Evolutionary conservation across 23 red algal genomes (phyloP).

Genomic region (Gracilaria caudata): DNA sequence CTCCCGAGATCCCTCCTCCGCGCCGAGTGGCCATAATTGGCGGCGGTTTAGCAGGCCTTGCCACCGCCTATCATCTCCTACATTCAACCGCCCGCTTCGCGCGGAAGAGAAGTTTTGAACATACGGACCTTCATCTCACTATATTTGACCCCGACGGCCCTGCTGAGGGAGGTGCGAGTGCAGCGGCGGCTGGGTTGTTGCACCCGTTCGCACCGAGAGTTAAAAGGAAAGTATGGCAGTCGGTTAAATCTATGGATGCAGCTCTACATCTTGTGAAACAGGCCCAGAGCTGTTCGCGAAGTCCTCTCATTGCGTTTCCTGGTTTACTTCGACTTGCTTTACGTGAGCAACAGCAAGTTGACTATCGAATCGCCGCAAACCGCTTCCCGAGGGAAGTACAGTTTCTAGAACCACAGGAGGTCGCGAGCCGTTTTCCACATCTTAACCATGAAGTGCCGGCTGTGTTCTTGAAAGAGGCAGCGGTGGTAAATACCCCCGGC

Average conservation of each 20-base stretch:
- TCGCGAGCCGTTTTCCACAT: slow-evolving; percentile 30
- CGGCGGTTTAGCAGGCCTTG: slow-evolving; percentile 67
- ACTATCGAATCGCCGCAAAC: slow-evolving; percentile 46
- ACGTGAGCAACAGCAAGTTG: slow-evolving; percentile 12
- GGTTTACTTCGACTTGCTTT: slow-evolving; percentile 64
- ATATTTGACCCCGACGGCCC: slow-evolving; percentile 45
- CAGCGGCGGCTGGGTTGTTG: slow-evolving; percentile 73
- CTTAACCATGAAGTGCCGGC: slow-evolving; percentile 17
- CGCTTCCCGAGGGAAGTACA: slow-evolving; percentile 56
- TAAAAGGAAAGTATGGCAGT: slow-evolving; percentile 60
- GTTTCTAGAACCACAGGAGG: slow-evolving; percentile 42
- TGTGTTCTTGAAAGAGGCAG: slow-evolving; percentile 44
- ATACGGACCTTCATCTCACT: slow-evolving; percentile 18
- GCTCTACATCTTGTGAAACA: slow-evolving; percentile 30
- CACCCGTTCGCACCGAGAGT: slow-evolving; percentile 68
- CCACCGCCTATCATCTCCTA: slow-evolving; percentile 60
- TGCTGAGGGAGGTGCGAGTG: slow-evolving; percentile 63
- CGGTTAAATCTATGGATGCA: slow-evolving; percentile 35
- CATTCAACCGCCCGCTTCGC: slow-evolving; percentile 50
- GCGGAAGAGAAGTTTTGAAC: slow-evolving; percentile 24
- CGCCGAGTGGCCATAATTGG: slow-evolving; percentile 53
- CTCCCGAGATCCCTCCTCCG: slow-evolving; percentile 23
- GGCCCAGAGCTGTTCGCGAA: slow-evolving; percentile 22
- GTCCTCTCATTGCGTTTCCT: background rate
- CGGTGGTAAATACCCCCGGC: slow-evolving; percentile 39